Percentiles rank a stretch among this genome's conserved stretches.
Evolutionary conservation across 2,329 filamentous ascomycete genomes (phyloP).

Genomic region (Alternaria atra): DNA sequence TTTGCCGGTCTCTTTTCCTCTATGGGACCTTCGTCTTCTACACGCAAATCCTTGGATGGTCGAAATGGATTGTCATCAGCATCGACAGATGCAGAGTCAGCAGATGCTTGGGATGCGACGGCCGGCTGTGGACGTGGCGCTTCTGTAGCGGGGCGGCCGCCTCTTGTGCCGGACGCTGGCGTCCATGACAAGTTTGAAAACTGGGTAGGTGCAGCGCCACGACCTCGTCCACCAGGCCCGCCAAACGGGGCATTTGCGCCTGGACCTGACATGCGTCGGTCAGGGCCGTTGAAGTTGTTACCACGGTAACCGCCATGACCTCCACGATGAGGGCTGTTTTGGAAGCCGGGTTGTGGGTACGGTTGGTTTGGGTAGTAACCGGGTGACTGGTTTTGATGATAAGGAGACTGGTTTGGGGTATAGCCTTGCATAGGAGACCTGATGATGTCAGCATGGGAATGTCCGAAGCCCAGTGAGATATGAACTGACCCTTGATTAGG

Average conservation of each 20-base stretch:
- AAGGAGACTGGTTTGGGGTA: constrained; percentile 65
- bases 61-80: constrained; percentile 70
- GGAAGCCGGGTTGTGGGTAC: constrained; percentile 65
- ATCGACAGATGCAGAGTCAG: constrained; percentile 52
- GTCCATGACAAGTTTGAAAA: constrained; percentile 79
- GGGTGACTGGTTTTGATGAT: constrained; percentile 54
- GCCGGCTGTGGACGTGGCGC: constrained; percentile 42
- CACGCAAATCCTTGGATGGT: constrained; percentile 70
- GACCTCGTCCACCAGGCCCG: constrained; percentile 60
- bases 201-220: constrained; percentile 58
- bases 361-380: constrained; percentile 61
- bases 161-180: constrained; percentile 63
- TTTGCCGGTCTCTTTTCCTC: constrained; percentile 62
- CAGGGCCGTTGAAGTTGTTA: constrained; percentile 56
- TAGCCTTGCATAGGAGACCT: constrained; percentile 64
- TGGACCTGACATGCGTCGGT: constrained; percentile 57
- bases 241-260: constrained; percentile 53
- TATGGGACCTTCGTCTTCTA: constrained; percentile 68
- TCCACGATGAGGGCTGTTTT: constrained; percentile 61
- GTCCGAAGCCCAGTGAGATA: background rate
- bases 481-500: constrained; percentile 61
- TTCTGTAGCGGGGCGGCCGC: constrained; percentile 57
- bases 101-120: constrained; percentile 18
- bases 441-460: constrained; percentile 35
- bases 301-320: constrained; percentile 66